Conservation (phyloP, 2,329 filamentous ascomycete genomes). For the Eutypella sp. region DNA sequence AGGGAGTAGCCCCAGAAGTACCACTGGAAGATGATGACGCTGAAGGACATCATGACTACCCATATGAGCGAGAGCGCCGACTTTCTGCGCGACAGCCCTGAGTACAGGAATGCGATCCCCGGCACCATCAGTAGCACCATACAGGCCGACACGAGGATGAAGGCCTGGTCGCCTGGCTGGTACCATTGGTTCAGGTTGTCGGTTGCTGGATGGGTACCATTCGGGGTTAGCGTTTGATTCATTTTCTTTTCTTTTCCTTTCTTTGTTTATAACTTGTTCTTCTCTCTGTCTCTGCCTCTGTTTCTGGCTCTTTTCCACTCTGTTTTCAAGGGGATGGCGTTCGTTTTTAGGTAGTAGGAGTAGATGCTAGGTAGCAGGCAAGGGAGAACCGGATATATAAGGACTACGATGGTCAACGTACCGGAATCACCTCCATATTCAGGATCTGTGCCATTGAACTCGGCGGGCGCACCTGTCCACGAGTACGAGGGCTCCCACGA, state of each 20-base stretch:
- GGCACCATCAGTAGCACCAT: slow-evolving; percentile 98
- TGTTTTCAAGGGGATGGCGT: slow-evolving; percentile 2
- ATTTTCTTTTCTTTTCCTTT: no score
- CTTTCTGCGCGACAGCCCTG: slow-evolving; percentile 93
- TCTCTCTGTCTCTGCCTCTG: no score
- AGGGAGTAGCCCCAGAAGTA: slow-evolving; percentile 99
- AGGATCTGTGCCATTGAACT: slow-evolving; percentile 60
- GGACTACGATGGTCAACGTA: no score
- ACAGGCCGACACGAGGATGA: slow-evolving; percentile 81
- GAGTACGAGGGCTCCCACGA: slow-evolving; percentile 44
- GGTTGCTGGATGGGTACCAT: slow-evolving; percentile 46
- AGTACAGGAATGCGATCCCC: slow-evolving; percentile 95
- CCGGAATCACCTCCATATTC: slow-evolving; percentile 71
- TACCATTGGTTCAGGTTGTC: slow-evolving; percentile 97
- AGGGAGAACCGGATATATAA: slow-evolving; percentile 3
- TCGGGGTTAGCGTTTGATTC: slow-evolving; percentile 9
- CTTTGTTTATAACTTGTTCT: no score
- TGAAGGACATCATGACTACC: slow-evolving; percentile 92
- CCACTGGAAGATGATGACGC: slow-evolving; percentile 94
- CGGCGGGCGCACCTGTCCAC: slow-evolving; percentile 52
- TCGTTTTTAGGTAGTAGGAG: no score
- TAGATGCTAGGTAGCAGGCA: background rate
- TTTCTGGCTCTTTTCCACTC: no score
- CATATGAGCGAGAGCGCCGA: slow-evolving; percentile 96
- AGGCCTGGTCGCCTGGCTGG: slow-evolving; percentile 85